Base-by-base conservation (phyloP, 192 early-diverging fungal genomes). In the Physocladia obscura region DNA sequence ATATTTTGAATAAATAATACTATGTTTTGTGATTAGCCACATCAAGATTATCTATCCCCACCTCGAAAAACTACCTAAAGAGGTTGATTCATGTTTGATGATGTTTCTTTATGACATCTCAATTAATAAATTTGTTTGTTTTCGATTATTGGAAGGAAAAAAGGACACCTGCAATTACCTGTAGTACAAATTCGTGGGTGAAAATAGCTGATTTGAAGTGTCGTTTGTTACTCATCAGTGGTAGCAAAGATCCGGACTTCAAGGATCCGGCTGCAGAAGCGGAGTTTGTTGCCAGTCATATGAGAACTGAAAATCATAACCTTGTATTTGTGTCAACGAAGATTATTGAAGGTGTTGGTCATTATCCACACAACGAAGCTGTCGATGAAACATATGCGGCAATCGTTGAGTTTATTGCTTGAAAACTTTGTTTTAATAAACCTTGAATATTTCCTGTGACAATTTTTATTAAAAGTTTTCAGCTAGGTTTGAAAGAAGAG, bases 221-320 rank as follows among this genome's bases (percentile, higher is more conserved):
- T n/a, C 61, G 60, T 4, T 50, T 73, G 1, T 40, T 76, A 32
- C 31, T 76, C 5, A 5, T 76, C 13, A 74, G 70, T 44, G 69
- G 74, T n/a, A 68, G 50, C 51, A 70, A 63, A 31, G 75, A 77
- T 49, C 72, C 75, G 0, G 72, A 74, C 54, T 77, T 77, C 37
- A 54, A 49, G 26, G 55, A 77, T 59, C 70, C 74, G 4, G 19
- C 21, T 11, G 69, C 24, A 8, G 74, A 76, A 36, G 22, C 1
- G 6, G 61, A 56, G 57, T 60, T 70, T 60, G 54, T 70, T 13
- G 54, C 69, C 13, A 8, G 8, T n/a, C 4, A 60, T 11, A 39
- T 27, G 52, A 22, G 17, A 19, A 36, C 39, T 22, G 30, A 22
- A 8, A 29, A 58, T 34, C 56, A 27, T 5, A 57, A 26, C 32